phyloP scores from a whole-genome alignment of 106 monocot genomes.

The Dioscorea zingiberensis region DNA sequence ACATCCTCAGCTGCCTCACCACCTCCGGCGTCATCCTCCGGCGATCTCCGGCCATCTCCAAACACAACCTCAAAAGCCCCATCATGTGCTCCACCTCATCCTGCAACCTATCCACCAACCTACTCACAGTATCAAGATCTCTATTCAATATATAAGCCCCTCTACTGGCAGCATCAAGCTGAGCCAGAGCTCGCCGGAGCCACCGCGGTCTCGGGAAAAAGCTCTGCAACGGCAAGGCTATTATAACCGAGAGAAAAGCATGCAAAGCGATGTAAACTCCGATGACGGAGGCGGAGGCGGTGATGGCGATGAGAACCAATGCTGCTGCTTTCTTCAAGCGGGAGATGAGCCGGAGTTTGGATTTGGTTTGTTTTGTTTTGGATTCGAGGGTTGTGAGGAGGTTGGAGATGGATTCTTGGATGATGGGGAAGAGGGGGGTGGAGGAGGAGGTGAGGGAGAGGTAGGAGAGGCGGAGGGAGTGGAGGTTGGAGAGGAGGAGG shows the following conservation, averaged over 20 bases:
- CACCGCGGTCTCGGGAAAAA: background rate
- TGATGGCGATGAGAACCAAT: constrained; percentile 26
- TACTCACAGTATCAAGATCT: constrained; percentile 63
- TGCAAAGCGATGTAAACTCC: constrained; percentile 43
- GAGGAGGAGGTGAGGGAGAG: background rate
- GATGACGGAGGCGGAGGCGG: constrained; percentile 20
- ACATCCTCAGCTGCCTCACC: constrained; percentile 45
- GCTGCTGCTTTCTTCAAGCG: constrained; percentile 22
- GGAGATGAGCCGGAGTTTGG: constrained; percentile 24
- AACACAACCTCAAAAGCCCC: constrained; percentile 31
- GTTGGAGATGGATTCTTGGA: constrained; percentile 22
- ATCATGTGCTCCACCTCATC: constrained; percentile 62
- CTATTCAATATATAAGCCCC: constrained; percentile 63
- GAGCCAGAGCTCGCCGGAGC: constrained; percentile 20
- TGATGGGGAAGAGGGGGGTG: constrained; percentile 1
- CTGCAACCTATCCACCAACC: constrained; percentile 45
- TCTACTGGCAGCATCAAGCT: constrained; percentile 56
- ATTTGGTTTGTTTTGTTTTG: constrained; percentile 16
- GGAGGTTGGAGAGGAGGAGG: constrained; percentile 32
- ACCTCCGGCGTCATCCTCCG: constrained; percentile 31
- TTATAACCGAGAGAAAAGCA: constrained; percentile 25
- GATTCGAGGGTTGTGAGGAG: constrained; percentile 49
- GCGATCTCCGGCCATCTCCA: constrained; percentile 15
- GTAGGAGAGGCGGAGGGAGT: constrained; percentile 14
- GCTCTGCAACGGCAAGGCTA: constrained; percentile 13